Percentiles rank a stretch among this genome's conserved stretches.
Conservation (phyloP, 305 asterid genomes). For the Fraxinus velutina region DNA sequence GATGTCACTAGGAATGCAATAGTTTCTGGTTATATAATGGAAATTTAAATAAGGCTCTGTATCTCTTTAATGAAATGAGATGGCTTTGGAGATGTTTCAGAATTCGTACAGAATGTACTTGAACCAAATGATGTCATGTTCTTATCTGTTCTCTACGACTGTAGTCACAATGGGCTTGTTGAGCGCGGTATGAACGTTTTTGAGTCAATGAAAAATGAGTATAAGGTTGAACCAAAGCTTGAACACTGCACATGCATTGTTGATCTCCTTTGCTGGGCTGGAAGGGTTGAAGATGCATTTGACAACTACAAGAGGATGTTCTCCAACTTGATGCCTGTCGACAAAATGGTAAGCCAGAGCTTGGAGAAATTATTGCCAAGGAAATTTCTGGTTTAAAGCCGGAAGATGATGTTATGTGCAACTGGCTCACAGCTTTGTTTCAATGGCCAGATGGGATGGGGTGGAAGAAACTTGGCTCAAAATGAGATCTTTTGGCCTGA, state of each 20-base stretch:
- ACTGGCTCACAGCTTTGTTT: constrained; percentile 73
- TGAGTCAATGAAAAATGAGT: constrained; percentile 58
- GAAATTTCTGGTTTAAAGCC: constrained; percentile 51
- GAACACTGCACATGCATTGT: constrained; percentile 73
- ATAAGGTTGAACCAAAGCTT: constrained; percentile 52
- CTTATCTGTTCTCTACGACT: constrained; percentile 54
- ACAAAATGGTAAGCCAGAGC: constrained; percentile 37
- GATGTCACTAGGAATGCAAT: constrained; percentile 86
- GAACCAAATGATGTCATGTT: constrained; percentile 57
- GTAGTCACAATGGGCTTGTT: constrained; percentile 84
- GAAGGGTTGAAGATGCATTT: constrained; percentile 65
- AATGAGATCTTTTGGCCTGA: constrained; percentile 67
- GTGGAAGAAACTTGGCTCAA: constrained; percentile 78
- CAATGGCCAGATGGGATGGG: constrained; percentile 64
- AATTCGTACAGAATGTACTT: constrained; percentile 42
- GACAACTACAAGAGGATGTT: constrained; percentile 52
- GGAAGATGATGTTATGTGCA: constrained; percentile 74
- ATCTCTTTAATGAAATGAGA: constrained; percentile 59
- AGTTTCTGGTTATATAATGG: constrained; percentile 59
- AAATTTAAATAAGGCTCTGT: constrained; percentile 42
- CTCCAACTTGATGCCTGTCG: constrained; percentile 70
- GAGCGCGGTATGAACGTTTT: constrained; percentile 56
- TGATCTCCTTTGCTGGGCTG: constrained; percentile 85
- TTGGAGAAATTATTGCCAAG: constrained; percentile 44
- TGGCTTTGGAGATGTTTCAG: constrained; percentile 56